Evolutionary conservation across 352 stramenopile genomes (phyloP), one percentile per base, ranked within the genome.

Genomic region (Peronospora belbahrii): DNA sequence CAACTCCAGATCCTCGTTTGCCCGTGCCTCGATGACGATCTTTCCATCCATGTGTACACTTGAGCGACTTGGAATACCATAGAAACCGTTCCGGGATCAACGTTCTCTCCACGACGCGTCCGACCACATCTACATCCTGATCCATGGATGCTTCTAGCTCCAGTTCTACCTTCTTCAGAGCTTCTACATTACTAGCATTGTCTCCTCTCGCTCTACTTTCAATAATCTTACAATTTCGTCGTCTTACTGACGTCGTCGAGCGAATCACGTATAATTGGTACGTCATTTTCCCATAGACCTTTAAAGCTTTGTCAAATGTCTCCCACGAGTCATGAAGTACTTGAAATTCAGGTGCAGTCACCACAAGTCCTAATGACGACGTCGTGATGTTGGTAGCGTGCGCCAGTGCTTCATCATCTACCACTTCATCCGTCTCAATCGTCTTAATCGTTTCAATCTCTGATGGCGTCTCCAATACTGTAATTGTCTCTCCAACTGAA

Each of bases 61-160:
- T 83, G 25, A 89, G 63, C 23, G 77, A 85, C 62, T 89, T 89
- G 34, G 77, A 89, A 42, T 89, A 89, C 77, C 77, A 89, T 36
- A 70, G 66, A 48, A 65, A 81, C 23, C 55, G 63, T 44, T 79
- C 63, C 0, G 77, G 77, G 31, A 89, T 85, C 48, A 86, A 48
- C 41, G 59, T 67, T 15, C 60, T 67, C 14, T 72, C 58, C 20
- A 43, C 24, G 0, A 47, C 22, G 1, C 44, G 36, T 13, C 48
- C 50, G 11, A 11, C 41, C 0, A 36, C 20, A 27, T 41, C 31
- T 4, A 28, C 17, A 8, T 56, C 35, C 17, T 28, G 17, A 7
- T 31, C 30, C 6, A 32, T n/a, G 4, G 17, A 3, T 4, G 38
- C 15, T 13, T 22, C 45, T 15, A 53, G 14, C 19, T 58, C 45